Conservation (phyloP, 805 yeast species). For the Pichia ethanolica region DNA sequence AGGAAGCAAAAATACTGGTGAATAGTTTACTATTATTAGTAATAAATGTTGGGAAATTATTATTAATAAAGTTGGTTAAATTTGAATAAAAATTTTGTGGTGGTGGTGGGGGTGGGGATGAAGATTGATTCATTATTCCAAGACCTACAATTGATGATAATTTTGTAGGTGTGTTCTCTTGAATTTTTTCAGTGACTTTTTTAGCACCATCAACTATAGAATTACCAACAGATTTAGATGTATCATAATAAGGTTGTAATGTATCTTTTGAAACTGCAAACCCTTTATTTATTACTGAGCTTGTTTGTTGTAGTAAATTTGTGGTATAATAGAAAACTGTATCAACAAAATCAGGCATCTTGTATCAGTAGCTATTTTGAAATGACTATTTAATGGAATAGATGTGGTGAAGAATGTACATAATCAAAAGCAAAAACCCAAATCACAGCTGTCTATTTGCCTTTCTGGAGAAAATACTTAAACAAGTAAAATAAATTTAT, state of each 20-base stretch:
- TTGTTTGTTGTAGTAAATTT: not conserved
- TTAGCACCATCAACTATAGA: not conserved
- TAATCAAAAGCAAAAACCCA: too few species aligned
- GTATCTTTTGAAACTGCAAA: constrained; percentile 5
- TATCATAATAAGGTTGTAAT: constrained; percentile 3
- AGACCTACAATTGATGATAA: not conserved
- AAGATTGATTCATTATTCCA: not conserved
- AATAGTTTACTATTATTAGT: constrained; percentile 1
- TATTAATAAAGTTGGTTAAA: not conserved
- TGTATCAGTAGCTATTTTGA: too few species aligned
- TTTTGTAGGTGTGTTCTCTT: not conserved
- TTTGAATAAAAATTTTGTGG: not conserved
- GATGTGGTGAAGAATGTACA: too few species aligned
- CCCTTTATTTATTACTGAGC: not conserved
- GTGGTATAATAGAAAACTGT: constrained; percentile 11
- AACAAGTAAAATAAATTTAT: too few species aligned
- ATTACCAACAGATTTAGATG: constrained; percentile 5
- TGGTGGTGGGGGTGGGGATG: constrained; percentile 5
- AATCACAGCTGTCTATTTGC: too few species aligned
- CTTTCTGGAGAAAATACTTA: too few species aligned
- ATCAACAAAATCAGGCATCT: constrained; percentile 19
- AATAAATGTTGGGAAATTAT: not conserved
- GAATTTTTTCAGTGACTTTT: not conserved
- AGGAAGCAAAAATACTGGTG: constrained; percentile 9
- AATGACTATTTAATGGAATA: too few species aligned